Conservation (phyloP, 225 moss, liverwort and hornwort genomes). For the Takakia lepidozioides region DNA sequence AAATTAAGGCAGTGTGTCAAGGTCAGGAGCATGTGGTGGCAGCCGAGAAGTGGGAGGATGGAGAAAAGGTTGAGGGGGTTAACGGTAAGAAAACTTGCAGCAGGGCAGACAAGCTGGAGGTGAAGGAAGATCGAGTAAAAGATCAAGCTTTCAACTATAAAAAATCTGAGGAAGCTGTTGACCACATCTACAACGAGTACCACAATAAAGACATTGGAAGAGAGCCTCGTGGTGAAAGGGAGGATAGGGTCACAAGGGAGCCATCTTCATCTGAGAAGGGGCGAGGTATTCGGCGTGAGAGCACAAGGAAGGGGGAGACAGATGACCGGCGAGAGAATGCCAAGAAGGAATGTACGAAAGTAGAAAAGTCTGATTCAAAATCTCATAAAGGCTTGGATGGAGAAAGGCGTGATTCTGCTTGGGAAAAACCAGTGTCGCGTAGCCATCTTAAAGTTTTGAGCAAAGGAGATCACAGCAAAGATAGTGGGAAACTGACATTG, state of each 20-base stretch:
- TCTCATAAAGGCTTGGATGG: neutral
- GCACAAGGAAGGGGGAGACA: neutral
- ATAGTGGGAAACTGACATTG: neutral
- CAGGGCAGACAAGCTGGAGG: neutral
- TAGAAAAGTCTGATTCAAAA: neutral
- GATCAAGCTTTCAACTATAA: neutral
- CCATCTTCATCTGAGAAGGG: neutral
- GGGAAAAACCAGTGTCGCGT: neutral
- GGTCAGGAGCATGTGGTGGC: neutral
- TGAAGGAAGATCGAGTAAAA: neutral
- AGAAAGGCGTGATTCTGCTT: neutral
- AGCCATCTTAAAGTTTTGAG: neutral
- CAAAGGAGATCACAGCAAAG: neutral
- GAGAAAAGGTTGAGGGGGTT: neutral
- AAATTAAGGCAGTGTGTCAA: neutral
- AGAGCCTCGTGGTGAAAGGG: neutral
- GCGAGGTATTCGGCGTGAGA: neutral
- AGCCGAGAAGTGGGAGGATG: neutral
- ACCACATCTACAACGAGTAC: neutral
- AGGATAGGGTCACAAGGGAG: neutral
- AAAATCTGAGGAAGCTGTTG: neutral
- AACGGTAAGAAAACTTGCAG: neutral
- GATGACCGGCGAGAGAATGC: neutral
- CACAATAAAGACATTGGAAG: neutral
- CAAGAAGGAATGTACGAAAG: slow-evolving; percentile 1